These are phyloP conservation scores for Letharia columbiana DNA, from an alignment of 495 filamentous ascomycete genomes.

Conservation along the genomic window DNA sequence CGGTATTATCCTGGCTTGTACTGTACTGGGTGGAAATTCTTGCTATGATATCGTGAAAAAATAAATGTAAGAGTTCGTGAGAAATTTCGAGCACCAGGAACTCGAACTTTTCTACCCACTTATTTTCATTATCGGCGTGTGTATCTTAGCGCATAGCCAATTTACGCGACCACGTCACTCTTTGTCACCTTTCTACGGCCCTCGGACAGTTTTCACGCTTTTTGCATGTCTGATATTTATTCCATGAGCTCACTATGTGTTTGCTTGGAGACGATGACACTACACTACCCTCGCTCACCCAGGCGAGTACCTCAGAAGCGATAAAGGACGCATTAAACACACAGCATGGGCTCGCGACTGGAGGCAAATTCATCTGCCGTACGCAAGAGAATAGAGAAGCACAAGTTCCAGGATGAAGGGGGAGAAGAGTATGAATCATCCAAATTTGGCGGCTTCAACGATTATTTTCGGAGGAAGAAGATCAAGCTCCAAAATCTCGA, in stretches of 20 bases:
- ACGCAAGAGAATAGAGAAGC: slow-evolving; percentile 76
- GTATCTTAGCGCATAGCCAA: slow-evolving; percentile 14
- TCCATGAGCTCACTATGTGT: background rate
- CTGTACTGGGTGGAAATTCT: background rate
- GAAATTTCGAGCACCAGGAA: background rate
- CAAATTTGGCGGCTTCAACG: slow-evolving; percentile 75
- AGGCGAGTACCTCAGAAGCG: background rate
- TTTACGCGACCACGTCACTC: background rate
- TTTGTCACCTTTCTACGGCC: background rate
- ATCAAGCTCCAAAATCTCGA: slow-evolving; percentile 93
- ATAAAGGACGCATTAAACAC: slow-evolving; percentile 8
- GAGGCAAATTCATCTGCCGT: slow-evolving; percentile 66
- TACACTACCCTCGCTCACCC: slow-evolving; percentile 8
- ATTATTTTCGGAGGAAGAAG: slow-evolving; percentile 92
- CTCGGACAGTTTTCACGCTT: background rate
- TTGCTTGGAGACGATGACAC: slow-evolving; percentile 3
- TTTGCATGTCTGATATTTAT: background rate
- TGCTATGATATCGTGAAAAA: background rate
- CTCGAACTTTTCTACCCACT: slow-evolving; percentile 3
- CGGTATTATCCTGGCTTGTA: background rate
- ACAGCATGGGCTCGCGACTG: slow-evolving; percentile 69
- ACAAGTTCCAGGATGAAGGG: slow-evolving; percentile 54
- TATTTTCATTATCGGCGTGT: slow-evolving; percentile 11
- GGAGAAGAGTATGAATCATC: slow-evolving; percentile 89
- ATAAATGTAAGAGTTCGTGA: background rate